Evolutionary conservation across 805 yeast species (phyloP).

Genomic region (Metschnikowia cerradonensis): DNA sequence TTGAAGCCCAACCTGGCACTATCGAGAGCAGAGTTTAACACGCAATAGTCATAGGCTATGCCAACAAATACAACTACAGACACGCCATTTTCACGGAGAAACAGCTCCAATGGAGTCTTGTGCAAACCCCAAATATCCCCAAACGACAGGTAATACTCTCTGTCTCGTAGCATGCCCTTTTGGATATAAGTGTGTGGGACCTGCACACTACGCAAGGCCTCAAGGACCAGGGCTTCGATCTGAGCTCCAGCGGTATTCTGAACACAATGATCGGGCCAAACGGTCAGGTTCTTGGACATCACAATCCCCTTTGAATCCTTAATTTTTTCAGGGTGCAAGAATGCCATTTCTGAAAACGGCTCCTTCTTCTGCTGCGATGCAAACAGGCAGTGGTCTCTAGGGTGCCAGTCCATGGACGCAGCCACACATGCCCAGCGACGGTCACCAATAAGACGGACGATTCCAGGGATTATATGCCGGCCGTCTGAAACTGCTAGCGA

Average conservation of each 20-base stretch:
- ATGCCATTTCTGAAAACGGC: constrained; percentile 50
- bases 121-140: constrained; percentile 72
- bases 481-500: constrained; percentile 72
- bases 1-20: constrained; percentile 57
- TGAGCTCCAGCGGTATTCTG: constrained; percentile 66
- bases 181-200: constrained; percentile 44
- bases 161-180: constrained; percentile 67
- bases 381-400: constrained; percentile 72
- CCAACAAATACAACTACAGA: constrained; percentile 73
- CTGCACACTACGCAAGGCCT: constrained; percentile 30
- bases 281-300: constrained; percentile 36
- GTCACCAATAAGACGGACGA: constrained; percentile 41
- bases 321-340: constrained; percentile 46
- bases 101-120: constrained; percentile 57
- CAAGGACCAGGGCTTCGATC: constrained; percentile 49
- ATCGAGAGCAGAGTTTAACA: constrained; percentile 70
- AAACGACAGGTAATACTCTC: constrained; percentile 89
- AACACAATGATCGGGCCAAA: constrained; percentile 94
- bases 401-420: constrained; percentile 89
- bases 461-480: constrained; percentile 48
- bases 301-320: constrained; percentile 24
- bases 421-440: constrained; percentile 61
- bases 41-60: constrained; percentile 84
- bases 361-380: constrained; percentile 57
- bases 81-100: constrained; percentile 45